phyloP scores from a whole-genome alignment of 805 yeast genomes.

The Candida ficus region DNA sequence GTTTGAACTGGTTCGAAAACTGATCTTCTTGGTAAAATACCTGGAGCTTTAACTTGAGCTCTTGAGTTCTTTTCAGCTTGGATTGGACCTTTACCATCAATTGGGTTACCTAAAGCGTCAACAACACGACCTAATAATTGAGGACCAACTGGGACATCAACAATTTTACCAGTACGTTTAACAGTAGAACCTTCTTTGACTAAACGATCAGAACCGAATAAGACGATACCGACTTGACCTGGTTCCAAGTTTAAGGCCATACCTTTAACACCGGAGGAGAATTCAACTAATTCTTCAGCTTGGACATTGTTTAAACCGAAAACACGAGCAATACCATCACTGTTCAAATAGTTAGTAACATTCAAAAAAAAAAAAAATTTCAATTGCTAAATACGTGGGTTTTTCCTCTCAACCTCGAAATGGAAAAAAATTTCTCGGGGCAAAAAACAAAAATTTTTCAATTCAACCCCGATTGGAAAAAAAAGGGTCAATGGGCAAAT shows the following conservation, averaged over 20 bases:
- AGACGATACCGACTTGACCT: slow-evolving; percentile 99
- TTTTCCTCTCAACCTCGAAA: too few relatives aligned
- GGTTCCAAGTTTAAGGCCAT: slow-evolving; percentile 99
- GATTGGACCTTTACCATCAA: slow-evolving; percentile 99
- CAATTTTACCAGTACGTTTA: slow-evolving; percentile 99
- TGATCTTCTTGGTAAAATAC: slow-evolving; percentile 98
- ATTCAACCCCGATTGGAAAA: neutral
- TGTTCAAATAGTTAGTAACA: slow-evolving; percentile 37
- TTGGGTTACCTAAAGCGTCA: slow-evolving; percentile 98
- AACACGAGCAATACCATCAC: slow-evolving; percentile 99
- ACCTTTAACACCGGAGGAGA: slow-evolving; percentile 99
- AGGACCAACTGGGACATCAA: slow-evolving; percentile 98
- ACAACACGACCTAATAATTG: slow-evolving; percentile 98
- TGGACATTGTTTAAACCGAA: slow-evolving; percentile 99
- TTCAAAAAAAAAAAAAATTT: too few relatives aligned
- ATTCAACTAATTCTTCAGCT: slow-evolving; percentile 99
- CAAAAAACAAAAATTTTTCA: slow-evolving; percentile 3
- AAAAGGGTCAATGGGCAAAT: neutral
- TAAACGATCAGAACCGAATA: slow-evolving; percentile 97
- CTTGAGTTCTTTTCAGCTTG: slow-evolving; percentile 78
- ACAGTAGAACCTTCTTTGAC: slow-evolving; percentile 99
- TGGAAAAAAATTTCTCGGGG: neutral
- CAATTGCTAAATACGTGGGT: too few relatives aligned
- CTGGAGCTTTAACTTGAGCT: slow-evolving; percentile 99
- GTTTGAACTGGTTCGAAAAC: slow-evolving; percentile 99